Evolutionary conservation across 2,329 filamentous ascomycete species (phyloP).

Genomic region (Teratosphaeria zuluensis): DNA sequence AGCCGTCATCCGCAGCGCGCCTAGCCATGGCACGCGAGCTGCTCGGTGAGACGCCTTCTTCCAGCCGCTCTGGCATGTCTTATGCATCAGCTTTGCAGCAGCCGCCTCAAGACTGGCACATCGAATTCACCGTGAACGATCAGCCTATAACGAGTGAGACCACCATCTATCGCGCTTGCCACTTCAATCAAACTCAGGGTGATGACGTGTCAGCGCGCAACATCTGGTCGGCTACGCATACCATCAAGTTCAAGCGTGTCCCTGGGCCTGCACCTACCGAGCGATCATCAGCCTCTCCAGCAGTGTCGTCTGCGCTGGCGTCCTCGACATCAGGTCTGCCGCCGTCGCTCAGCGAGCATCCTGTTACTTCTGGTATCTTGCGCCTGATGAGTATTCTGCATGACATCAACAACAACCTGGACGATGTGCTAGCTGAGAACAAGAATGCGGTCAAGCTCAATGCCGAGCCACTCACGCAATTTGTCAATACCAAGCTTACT

Average conservation of each 20-base stretch:
- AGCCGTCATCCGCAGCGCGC: conserved; percentile 21
- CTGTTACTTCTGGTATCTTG: conserved; percentile 77
- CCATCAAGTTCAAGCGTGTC: conserved; percentile 84
- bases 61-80: conserved; percentile 50
- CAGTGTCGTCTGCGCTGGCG: conserved; percentile 38
- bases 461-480: conserved; percentile 78
- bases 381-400: conserved; percentile 83
- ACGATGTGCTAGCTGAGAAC: conserved; percentile 76
- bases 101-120: conserved; percentile 87
- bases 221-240: conserved; percentile 83
- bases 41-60: conserved; percentile 36
- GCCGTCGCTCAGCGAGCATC: conserved; percentile 70
- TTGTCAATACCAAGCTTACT: conserved; percentile 96
- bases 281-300: conserved; percentile 41
- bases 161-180: conserved; percentile 90
- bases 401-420: conserved; percentile 83
- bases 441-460: conserved; percentile 57
- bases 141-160: conserved; percentile 82
- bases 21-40: conserved; percentile 25
- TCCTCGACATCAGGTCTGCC: conserved; percentile 56
- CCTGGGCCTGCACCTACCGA: conserved; percentile 72
- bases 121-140: conserved; percentile 82
- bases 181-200: conserved; percentile 53
- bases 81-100: conserved; percentile 78
- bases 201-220: conserved; percentile 59